phyloP scores from a whole-genome alignment of 108 stramenopile genomes.

The Discostella stelligeroides region DNA sequence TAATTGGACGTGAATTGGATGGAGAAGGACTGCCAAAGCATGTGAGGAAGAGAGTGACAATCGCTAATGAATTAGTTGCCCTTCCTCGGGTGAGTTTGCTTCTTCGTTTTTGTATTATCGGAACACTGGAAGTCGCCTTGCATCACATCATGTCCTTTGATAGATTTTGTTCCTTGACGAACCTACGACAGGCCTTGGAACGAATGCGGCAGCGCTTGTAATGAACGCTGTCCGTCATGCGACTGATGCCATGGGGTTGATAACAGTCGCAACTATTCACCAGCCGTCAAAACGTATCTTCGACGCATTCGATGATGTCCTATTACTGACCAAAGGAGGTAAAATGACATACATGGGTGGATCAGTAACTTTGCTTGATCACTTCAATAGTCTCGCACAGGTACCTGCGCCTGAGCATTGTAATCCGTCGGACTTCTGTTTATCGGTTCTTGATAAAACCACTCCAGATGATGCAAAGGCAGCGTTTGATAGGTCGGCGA shows the following conservation, averaged over 20 bases:
- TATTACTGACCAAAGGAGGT: conserved; percentile 42
- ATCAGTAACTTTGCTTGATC: conserved; percentile 25
- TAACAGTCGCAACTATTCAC: conserved; percentile 44
- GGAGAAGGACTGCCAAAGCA: conserved; percentile 48
- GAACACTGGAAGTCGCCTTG: not conserved
- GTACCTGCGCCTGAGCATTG: not conserved
- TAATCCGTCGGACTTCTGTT: conserved; percentile 41
- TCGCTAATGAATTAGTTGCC: conserved; percentile 37
- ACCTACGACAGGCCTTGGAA: conserved; percentile 37
- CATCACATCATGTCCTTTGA: too few relatives aligned
- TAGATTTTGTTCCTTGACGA: conserved; percentile 39
- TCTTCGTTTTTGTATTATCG: not conserved
- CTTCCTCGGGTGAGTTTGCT: conserved; percentile 20
- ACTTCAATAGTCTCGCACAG: conserved; percentile 26
- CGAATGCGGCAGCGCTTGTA: conserved; percentile 39
- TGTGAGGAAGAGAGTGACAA: conserved; percentile 42
- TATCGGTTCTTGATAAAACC: conserved; percentile 24
- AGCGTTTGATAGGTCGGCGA: conserved; percentile 18
- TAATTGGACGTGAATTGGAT: conserved; percentile 38
- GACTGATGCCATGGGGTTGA: conserved; percentile 33
- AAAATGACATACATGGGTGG: conserved; percentile 36
- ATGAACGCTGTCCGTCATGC: conserved; percentile 35
- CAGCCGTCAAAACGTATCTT: conserved; percentile 44
- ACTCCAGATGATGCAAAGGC: conserved; percentile 27
- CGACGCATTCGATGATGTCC: conserved; percentile 42